Evolutionary conservation across 371 early-diverging fungal genomes (phyloP), one percentile per base, ranked within the genome.

Genomic region (Rhizomucor pusillus): DNA sequence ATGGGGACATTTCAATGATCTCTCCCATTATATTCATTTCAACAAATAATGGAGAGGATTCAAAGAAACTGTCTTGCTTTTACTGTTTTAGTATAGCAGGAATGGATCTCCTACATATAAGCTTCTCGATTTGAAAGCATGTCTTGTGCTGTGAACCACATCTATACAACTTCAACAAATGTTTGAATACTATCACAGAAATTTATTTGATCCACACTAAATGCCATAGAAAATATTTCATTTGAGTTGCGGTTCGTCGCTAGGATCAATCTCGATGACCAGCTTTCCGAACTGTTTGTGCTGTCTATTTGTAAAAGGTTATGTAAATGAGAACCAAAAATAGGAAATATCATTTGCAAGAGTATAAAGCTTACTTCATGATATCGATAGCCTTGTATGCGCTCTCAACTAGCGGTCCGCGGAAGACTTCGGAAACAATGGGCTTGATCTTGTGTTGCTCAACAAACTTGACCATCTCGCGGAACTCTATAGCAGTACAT

Each of bases 401-500:
- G 5, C 68, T 67, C 29, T 65, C 66, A 1, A 37, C 57, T 5
- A 62, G 67, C 9, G 85, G 68, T 14, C 86, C 86, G 5, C 76
- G 60, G 74, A 74, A 83, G 5, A 84, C 79, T n/a, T 67, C 67
- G 22, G 81, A 79, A 11, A 89, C 82, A 2, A 87, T 75, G 12
- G 88, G 90, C 43, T 63, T 63, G 47, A 87, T 69, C 56, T 80
- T 77, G 47, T 85, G 65, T 49, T 73, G 57, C 5, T 67, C 60
- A 2, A 89, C 82, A 60, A 86, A 85, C 23, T 63, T 68, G 16
- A 85, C 68, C 84, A 86, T 82, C 12, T 82, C 73, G 12, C 65
- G 59, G 45, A 86, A 86, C 58, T 89, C 20, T 41, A 41, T n/a
- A 29, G 29, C 29, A 29, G 41, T 41, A 41, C 5, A 41, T 14